Conservation (phyloP, 176 grass and related monocot genomes). For the Typha latifolia region DNA sequence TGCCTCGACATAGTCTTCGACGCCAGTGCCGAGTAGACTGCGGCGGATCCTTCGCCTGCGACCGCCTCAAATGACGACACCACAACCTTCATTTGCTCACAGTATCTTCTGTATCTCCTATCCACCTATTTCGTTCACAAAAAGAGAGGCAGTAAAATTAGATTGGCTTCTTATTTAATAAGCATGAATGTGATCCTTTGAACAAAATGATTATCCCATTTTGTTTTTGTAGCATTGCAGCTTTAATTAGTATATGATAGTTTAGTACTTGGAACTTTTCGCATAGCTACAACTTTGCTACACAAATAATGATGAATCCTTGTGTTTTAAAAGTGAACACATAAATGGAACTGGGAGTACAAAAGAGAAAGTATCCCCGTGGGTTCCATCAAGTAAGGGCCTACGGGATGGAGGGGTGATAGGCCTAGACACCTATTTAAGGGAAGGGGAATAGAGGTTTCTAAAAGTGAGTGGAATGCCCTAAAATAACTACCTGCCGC, state of each 20-base stretch:
- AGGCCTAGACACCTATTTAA: conserved; percentile 32
- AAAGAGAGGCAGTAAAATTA: no score
- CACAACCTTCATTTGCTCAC: conserved; percentile 65
- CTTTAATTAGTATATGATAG: not conserved
- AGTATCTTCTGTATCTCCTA: conserved; percentile 65
- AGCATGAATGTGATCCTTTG: not conserved
- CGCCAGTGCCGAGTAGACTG: conserved; percentile 61
- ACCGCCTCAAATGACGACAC: conserved; percentile 61
- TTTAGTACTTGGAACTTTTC: not conserved
- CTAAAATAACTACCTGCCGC: conserved; percentile 39
- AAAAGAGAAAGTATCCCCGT: conserved; percentile 30
- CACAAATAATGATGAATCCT: not conserved
- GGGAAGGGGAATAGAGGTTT: conserved; percentile 84
- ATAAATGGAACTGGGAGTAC: conserved; percentile 4
- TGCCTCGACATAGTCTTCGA: conserved; percentile 71
- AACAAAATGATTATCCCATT: not conserved
- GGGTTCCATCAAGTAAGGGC: conserved; percentile 34
- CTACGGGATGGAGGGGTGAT: conserved; percentile 19
- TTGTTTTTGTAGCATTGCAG: conserved; percentile 18
- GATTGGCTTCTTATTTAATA: not conserved
- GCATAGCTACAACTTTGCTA: not conserved
- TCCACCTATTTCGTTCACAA: conserved; percentile 41
- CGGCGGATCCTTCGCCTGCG: conserved; percentile 47
- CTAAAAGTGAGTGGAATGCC: conserved; percentile 67
- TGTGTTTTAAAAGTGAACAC: not conserved